Conservation (phyloP, 202 grass and related monocot species). For the Cymbopogon flexuosus region DNA sequence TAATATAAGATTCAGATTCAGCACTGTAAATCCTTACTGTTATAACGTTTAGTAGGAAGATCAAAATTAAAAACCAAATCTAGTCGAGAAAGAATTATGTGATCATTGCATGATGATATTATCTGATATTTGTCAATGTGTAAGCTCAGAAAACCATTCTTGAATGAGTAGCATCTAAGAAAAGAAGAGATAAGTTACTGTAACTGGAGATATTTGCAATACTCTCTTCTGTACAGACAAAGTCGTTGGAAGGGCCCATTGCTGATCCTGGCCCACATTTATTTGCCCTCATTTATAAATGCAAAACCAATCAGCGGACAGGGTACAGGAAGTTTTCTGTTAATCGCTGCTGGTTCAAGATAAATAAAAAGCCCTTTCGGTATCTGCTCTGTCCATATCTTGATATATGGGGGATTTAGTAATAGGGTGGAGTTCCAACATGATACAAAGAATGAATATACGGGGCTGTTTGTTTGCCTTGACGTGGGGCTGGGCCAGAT, state of each 20-base stretch:
- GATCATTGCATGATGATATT: constrained; percentile 4
- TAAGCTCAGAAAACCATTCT: background rate
- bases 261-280: background rate
- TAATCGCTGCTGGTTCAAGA: background rate
- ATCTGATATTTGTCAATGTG: background rate
- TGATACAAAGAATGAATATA: background rate
- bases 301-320: no score
- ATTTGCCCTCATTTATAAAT: background rate
- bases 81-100: background rate
- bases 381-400: background rate
- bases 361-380: background rate
- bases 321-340: no score
- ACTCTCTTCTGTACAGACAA: background rate
- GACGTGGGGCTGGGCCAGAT: background rate
- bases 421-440: background rate
- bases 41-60: constrained; percentile 8
- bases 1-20: background rate
- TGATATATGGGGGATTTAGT: background rate
- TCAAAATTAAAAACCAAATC: constrained; percentile 2
- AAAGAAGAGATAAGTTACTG: background rate
- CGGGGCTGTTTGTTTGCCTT: background rate
- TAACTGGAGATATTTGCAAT: background rate
- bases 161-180: background rate
- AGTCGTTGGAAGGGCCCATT: background rate
- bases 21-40: background rate